phyloP scores from a whole-genome alignment of 2,329 filamentous ascomycete genomes.

The Sarocladium strictum region DNA sequence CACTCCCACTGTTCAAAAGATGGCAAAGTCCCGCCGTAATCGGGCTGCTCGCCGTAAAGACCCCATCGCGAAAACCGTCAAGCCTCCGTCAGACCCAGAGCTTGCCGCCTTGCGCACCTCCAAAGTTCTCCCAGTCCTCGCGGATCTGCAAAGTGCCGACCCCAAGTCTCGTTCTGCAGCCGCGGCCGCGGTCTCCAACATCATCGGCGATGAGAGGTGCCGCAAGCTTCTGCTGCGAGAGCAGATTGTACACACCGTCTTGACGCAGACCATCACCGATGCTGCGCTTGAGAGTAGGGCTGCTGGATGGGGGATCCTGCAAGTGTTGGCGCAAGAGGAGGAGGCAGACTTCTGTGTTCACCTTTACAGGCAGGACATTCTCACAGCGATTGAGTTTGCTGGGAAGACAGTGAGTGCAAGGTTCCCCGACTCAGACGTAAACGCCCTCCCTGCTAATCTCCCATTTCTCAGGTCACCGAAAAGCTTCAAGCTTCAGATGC shows the following conservation, averaged over 20 bases:
- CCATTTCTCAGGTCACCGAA: constrained; percentile 27
- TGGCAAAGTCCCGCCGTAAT: constrained; percentile 56
- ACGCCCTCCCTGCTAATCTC: too few species aligned
- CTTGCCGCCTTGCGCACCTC: constrained; percentile 56
- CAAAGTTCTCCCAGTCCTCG: constrained; percentile 58
- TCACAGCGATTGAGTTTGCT: constrained; percentile 55
- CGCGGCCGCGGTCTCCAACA: constrained; percentile 53
- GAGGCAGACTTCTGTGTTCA: constrained; percentile 63
- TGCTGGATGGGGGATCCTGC: constrained; percentile 62
- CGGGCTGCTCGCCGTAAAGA: constrained; percentile 44
- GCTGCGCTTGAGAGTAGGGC: constrained; percentile 56
- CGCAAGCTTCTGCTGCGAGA: constrained; percentile 61
- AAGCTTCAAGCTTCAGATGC: constrained; percentile 23
- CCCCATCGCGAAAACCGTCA: constrained; percentile 51
- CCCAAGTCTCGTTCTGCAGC: constrained; percentile 54
- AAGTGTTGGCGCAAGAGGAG: constrained; percentile 55
- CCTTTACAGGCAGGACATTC: constrained; percentile 53
- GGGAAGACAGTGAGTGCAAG: constrained; percentile 39
- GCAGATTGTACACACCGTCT: constrained; percentile 56
- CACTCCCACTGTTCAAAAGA: constrained; percentile 27
- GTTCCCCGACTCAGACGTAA: too few species aligned
- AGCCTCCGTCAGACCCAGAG: constrained; percentile 57
- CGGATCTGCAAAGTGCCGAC: constrained; percentile 53
- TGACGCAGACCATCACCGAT: constrained; percentile 60
- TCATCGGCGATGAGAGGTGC: constrained; percentile 55